Conservation (phyloP, 2,329 filamentous ascomycete genomes). For the Sporothrix luriei region DNA sequence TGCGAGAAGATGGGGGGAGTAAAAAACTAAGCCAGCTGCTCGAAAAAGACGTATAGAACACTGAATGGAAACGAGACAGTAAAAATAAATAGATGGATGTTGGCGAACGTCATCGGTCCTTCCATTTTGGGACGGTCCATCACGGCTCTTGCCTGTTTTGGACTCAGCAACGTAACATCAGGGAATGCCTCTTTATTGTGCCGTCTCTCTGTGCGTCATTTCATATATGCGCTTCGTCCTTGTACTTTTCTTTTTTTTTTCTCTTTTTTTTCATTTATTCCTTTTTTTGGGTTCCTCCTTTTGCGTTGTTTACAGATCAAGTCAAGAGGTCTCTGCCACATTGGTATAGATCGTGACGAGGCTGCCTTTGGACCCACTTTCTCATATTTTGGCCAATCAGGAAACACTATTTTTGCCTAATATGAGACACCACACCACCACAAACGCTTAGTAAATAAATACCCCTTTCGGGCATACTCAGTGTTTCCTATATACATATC, state of each 20-base stretch:
- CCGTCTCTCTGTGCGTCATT: constrained; percentile 9
- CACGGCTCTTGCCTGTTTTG: constrained; percentile 26
- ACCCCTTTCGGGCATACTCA: neutral
- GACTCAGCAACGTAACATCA: constrained; percentile 26
- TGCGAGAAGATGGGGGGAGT: neutral
- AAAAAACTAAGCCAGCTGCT: neutral
- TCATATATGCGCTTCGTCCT: neutral
- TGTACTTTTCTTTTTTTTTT: neutral
- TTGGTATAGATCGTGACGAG: neutral
- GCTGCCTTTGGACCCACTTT: constrained; percentile 1
- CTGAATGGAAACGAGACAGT: neutral
- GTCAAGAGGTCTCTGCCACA: neutral
- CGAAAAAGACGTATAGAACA: too few relatives aligned
- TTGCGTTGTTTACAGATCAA: neutral
- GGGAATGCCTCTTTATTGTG: neutral
- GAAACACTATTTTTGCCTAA: constrained; percentile 26
- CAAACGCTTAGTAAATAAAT: neutral
- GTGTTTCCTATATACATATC: neutral
- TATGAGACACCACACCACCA: neutral
- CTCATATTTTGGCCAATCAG: constrained; percentile 22
- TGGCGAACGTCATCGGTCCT: neutral
- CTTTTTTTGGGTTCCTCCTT: neutral
- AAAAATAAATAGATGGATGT: constrained; percentile 14
- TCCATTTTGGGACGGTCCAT: constrained; percentile 16
- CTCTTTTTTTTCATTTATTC: neutral